Percentiles rank a stretch among this genome's conserved stretches.
phyloP scores from a whole-genome alignment of 1,284 basidiomycete genomes.

The Cryptococcus sp. region DNA sequence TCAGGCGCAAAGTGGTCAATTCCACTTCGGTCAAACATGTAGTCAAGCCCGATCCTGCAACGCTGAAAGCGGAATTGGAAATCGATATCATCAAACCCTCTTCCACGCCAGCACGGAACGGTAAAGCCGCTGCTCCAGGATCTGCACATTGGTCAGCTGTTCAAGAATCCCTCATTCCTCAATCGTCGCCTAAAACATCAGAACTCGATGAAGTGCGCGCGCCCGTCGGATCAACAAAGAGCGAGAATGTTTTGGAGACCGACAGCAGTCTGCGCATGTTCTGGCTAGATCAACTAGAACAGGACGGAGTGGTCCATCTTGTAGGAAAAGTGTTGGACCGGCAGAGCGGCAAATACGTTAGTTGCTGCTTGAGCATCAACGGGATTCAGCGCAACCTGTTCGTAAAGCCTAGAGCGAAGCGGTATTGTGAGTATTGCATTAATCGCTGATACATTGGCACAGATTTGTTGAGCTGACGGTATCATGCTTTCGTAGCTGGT shows the following conservation, averaged over 20 bases:
- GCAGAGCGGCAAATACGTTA: constrained; percentile 69
- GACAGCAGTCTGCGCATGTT: constrained; percentile 83
- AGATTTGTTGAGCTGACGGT: neutral
- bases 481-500: constrained; percentile 50
- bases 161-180: constrained; percentile 58
- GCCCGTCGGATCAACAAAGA: constrained; percentile 52
- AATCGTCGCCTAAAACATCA: constrained; percentile 46
- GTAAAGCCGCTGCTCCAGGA: constrained; percentile 27
- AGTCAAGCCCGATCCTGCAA: constrained; percentile 52
- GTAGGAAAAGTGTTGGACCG: constrained; percentile 86
- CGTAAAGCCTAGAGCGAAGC: constrained; percentile 75
- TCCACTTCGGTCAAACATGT: constrained; percentile 46
- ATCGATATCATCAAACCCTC: constrained; percentile 22
- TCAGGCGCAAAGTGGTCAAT: constrained; percentile 53
- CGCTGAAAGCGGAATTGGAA: constrained; percentile 29
- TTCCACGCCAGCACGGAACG: constrained; percentile 38
- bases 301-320: constrained; percentile 71
- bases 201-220: constrained; percentile 50
- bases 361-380: constrained; percentile 82
- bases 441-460: neutral
- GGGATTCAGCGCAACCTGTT: constrained; percentile 91
- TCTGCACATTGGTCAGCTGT: constrained; percentile 73
- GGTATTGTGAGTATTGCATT: constrained; percentile 58
- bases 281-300: constrained; percentile 90
- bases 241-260: constrained; percentile 59